Base-by-base conservation (phyloP, 2,329 filamentous ascomycete genomes). In the Exophiala calicioides region DNA sequence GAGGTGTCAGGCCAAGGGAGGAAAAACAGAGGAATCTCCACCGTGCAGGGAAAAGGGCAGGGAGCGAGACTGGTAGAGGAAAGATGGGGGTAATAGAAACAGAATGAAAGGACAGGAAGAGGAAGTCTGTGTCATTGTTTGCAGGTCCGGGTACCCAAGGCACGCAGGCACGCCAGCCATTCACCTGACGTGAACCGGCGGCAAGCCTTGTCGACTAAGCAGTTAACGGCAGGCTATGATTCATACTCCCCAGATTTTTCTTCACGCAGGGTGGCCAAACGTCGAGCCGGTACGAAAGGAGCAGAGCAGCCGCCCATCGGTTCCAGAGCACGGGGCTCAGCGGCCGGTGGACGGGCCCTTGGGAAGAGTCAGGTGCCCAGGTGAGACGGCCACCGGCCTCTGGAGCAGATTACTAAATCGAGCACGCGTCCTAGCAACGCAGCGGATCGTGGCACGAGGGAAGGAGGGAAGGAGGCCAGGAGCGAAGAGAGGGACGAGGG, bases 71-170 rank as follows among this genome's bases (percentile, higher is more conserved):
- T 41, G 35, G 47, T 39, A 30, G 44, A 51, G 41, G 51, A 55
- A 55, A 52, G 24, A 51, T 55, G 56, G 51, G 56, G 56, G 56
- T 58, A 58, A 58, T 50, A 40, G 53, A 58, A 56, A 54, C 40
- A 33, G 27, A 13, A 27, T 43, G 44, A 51, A 46, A 27, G 47
- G 44, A 36, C 30, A 30, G 40, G 27, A 36, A 21, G 16, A 24
- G 40, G 29, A 47, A 40, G 31, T 49, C 39, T 52, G 52, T 55
- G 52, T 55, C 53, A 56, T 51, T 51, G 47, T 51, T 56, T 56
- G 24, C 47, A 38, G 36, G 44, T 41, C 43, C 32, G 36, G 32
- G n/a, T n/a, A n/a, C n/a, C n/a, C n/a, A n/a, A n/a, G n/a, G n/a
- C n/a, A n/a, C 30, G 29, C 40, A 23, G 41, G 45, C 45, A 38